Percentiles rank a stretch among this genome's conserved stretches.
Evolutionary conservation across 768 basidiomycete genomes (phyloP).

Genomic region (Auriscalpium orientale): DNA sequence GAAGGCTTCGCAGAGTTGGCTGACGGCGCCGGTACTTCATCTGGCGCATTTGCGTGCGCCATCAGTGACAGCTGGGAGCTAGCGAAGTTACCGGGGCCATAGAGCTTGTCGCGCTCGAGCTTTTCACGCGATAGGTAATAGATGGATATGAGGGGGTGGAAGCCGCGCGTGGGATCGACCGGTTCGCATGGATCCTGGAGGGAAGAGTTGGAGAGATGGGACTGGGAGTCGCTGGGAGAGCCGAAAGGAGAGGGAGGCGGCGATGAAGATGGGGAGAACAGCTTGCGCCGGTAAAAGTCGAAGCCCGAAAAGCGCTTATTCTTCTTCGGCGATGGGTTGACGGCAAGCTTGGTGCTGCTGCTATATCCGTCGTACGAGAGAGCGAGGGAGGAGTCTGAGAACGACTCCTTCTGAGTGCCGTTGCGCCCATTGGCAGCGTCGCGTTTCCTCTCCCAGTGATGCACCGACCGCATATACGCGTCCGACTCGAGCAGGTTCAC

Average conservation of each 20-base stretch:
- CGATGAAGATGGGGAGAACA: conserved; percentile 55
- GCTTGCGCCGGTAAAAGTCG: conserved; percentile 87
- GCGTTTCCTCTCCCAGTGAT: conserved; percentile 72
- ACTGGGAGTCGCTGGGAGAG: conserved; percentile 55
- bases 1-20: conserved; percentile 15
- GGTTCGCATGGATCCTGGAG: conserved; percentile 40
- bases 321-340: conserved; percentile 37
- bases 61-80: conserved; percentile 72
- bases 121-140: conserved; percentile 98
- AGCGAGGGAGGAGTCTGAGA: conserved; percentile 65
- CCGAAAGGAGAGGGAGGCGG: conserved; percentile 46
- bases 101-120: conserved; percentile 87
- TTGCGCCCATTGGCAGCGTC: conserved; percentile 30
- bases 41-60: not conserved
- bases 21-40: conserved; percentile 17
- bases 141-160: conserved; percentile 92
- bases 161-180: conserved; percentile 83
- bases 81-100: conserved; percentile 91
- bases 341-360: conserved; percentile 31
- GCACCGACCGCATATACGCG: conserved; percentile 62
- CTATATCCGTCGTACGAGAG: conserved; percentile 45
- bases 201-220: conserved; percentile 41
- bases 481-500: conserved; percentile 71
- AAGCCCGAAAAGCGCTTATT: conserved; percentile 89
- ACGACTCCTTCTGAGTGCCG: conserved; percentile 44